These are phyloP conservation scores for Aspergillus eucalypticola DNA, from an alignment of 2,329 filamentous ascomycete species.

Conservation along the genomic window DNA sequence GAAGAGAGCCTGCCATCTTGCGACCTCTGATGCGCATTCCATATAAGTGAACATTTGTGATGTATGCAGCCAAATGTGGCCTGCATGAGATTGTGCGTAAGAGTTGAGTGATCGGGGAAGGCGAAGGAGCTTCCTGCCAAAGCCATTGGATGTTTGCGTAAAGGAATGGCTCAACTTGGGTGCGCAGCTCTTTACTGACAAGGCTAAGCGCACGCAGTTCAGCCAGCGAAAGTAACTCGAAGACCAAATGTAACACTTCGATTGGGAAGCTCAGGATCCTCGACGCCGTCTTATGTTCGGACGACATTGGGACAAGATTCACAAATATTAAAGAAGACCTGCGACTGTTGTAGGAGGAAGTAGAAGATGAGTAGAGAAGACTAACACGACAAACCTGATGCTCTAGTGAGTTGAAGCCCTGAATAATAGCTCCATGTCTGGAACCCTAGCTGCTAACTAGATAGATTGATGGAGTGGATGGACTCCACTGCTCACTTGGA, in stretches of 20 bases:
- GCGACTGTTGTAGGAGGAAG: too few relatives aligned
- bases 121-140: conserved; percentile 10
- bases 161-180: conserved; percentile 20
- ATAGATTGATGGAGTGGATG: too few relatives aligned
- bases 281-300: neutral
- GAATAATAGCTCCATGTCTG: too few relatives aligned
- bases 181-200: conserved; percentile 14
- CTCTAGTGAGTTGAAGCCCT: too few relatives aligned
- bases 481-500: too few relatives aligned
- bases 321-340: too few relatives aligned
- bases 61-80: conserved; percentile 19
- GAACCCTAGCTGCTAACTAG: too few relatives aligned
- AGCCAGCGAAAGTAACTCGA: conserved; percentile 16
- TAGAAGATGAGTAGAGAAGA: too few relatives aligned
- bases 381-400: too few relatives aligned
- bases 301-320: too few relatives aligned
- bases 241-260: conserved; percentile 20
- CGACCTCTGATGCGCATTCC: neutral
- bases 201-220: conserved; percentile 18
- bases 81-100: conserved; percentile 19
- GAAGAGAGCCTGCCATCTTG: neutral
- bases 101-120: conserved; percentile 19
- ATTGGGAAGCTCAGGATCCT: conserved; percentile 8
- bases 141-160: conserved; percentile 22
- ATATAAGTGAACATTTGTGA: conserved; percentile 15